Conservation (phyloP, 1,139 yeast species). For the Sugiyamaella grinbergsii region DNA sequence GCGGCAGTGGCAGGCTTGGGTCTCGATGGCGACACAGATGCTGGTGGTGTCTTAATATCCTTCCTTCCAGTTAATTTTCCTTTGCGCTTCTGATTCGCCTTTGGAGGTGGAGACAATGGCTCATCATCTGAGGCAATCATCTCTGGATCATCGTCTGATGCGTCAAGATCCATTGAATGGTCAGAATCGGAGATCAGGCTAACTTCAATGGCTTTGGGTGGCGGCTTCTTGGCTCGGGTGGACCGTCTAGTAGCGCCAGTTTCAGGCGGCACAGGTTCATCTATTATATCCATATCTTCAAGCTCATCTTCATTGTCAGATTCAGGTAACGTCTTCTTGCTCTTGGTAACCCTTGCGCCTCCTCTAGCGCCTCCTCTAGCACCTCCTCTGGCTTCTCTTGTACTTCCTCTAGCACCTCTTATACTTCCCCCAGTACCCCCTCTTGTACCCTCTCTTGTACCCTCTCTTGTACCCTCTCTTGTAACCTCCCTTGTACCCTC, state of each 20-base stretch:
- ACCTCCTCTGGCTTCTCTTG: background rate
- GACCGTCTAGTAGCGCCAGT: background rate
- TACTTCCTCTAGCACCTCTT: background rate
- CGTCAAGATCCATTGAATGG: constrained; percentile 6
- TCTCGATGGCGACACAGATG: background rate
- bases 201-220: background rate
- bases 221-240: constrained; percentile 4
- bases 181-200: constrained; percentile 3
- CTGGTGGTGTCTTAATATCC: background rate
- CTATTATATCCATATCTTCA: background rate
- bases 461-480: background rate
- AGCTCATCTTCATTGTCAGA: background rate
- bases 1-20: background rate
- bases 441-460: background rate
- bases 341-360: background rate
- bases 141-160: constrained; percentile 5
- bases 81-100: background rate
- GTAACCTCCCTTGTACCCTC: background rate
- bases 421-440: too few relatives aligned
- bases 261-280: background rate
- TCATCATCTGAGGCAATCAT: constrained; percentile 8
- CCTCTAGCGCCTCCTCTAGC: background rate
- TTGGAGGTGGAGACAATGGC: constrained; percentile 5
- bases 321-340: background rate
- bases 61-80: background rate